Base-by-base conservation (phyloP, 2,329 filamentous ascomycete genomes). In the Fusarium secorum region DNA sequence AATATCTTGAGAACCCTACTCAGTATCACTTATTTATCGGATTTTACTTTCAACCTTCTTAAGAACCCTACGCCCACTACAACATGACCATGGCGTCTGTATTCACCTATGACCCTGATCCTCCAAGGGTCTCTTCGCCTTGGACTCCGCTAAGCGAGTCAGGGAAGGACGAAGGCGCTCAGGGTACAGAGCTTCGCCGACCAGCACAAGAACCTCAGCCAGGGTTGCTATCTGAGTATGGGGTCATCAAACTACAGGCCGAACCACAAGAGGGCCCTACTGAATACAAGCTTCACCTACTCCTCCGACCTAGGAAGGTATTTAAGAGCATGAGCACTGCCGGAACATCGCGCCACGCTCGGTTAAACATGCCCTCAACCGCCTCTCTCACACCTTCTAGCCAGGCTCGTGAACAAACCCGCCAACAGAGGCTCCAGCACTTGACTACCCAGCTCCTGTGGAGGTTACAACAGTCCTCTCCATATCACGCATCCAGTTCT, bases 231-330 rank as follows among this genome's bases (percentile, higher is more conserved):
- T 85, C 85, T 8, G 87, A 91, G 60, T 90, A 89, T 78, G 88
- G 87, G 3, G 88, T 96, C 48, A 91, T 90, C 46, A 93, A 91
- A 76, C 83, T 99, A 20, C 91, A 95, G 70, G 91, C 95, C 17
- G 96, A 99, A 79, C 95, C 95, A 10, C 95, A 98, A 78, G 91
- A 97, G 70, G 96, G 96, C 0, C 94, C 96, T 22, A 97, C 93
- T 1, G 96, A 99, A 81, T 99, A 99, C 83, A 99, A 99, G 80
- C 83, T 99, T 45, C 96, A 98, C 81, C 85, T 99, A 10, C 86
- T 98, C 11, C 83, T 98, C 55, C 90, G 94, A 38, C 90, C 92
- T 20, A 88, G 95, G 63, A 88, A 94, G 67, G 89, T 88, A 11
- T 97, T 95, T 79, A 86, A 85, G 38, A 88, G 86, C 35, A 91